Percentiles rank a stretch among this genome's conserved stretches.
These are phyloP conservation scores for Microbotryum scabiosae DNA, from an alignment of 1,284 basidiomycete genomes.

Conservation along the genomic window DNA sequence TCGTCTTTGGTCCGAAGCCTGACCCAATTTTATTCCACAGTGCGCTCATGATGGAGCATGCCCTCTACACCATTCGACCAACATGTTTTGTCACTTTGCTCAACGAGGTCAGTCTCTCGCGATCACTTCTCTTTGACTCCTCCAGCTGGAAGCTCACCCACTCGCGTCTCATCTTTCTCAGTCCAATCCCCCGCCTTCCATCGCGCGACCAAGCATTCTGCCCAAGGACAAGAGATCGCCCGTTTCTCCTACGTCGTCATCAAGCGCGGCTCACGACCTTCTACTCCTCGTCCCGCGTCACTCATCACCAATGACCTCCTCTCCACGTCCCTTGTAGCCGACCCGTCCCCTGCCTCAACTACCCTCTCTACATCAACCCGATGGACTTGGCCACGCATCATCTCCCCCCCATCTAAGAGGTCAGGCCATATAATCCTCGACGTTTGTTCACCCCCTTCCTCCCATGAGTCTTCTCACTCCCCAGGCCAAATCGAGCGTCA, in stretches of 20 bases:
- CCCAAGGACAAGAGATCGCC: slow-evolving; percentile 71
- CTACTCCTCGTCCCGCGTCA: not conserved
- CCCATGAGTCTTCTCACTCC: not conserved
- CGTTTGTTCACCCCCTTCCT: slow-evolving; percentile 65
- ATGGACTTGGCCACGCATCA: slow-evolving; percentile 69
- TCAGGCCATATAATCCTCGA: slow-evolving; percentile 91
- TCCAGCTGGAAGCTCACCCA: no score
- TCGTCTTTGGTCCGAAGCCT: not conserved
- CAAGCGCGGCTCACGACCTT: slow-evolving; percentile 62
- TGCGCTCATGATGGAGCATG: slow-evolving; percentile 88
- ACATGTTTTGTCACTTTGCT: slow-evolving; percentile 64
- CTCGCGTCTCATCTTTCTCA: not conserved
- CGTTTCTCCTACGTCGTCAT: slow-evolving; percentile 88
- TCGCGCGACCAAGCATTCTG: slow-evolving; percentile 76
- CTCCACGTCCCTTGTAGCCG: not conserved
- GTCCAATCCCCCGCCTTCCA: slow-evolving; percentile 77
- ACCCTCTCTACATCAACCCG: not conserved
- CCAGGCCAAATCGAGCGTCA: slow-evolving; percentile 80
- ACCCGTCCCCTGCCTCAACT: not conserved
- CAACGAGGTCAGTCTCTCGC: slow-evolving; percentile 49
- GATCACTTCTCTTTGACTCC: not conserved
- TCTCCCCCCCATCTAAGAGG: slow-evolving; percentile 81
- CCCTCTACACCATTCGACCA: slow-evolving; percentile 50
- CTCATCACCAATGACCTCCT: slow-evolving; percentile 18
- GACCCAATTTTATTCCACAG: slow-evolving; percentile 41